Percentiles rank a stretch among this genome's conserved stretches.
Conservation (phyloP, 345 rosid species). For the Eucalyptus sp. region DNA sequence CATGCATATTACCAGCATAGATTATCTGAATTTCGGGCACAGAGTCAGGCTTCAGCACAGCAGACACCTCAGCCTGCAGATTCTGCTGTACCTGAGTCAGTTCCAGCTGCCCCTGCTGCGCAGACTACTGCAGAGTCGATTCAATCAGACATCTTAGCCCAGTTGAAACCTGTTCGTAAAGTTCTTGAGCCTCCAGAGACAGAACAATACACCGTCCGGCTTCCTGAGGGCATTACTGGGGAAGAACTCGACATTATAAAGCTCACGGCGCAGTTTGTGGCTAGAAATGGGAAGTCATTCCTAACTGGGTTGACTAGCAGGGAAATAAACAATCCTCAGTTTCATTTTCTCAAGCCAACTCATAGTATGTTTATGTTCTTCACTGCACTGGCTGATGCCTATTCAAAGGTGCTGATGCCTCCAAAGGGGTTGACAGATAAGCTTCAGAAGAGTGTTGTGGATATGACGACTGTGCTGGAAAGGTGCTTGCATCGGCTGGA, state of each 20-base stretch:
- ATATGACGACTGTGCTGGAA: slow-evolving; percentile 72
- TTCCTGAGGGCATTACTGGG: slow-evolving; percentile 72
- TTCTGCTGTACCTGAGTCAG: slow-evolving; percentile 17
- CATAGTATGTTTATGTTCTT: slow-evolving; percentile 80
- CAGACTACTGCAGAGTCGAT: slow-evolving; percentile 22
- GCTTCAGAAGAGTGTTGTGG: slow-evolving; percentile 38
- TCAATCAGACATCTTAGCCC: slow-evolving; percentile 49
- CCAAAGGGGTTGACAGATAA: slow-evolving; percentile 58
- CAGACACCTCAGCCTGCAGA: slow-evolving; percentile 20
- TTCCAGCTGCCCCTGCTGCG: slow-evolving; percentile 5
- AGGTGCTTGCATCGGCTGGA: slow-evolving; percentile 76
- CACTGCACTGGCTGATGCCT: slow-evolving; percentile 69
- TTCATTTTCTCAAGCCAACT: slow-evolving; percentile 82
- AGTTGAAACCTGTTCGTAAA: slow-evolving; percentile 49
- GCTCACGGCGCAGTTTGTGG: slow-evolving; percentile 84
- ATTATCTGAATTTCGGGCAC: slow-evolving; percentile 54
- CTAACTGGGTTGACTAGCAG: slow-evolving; percentile 58
- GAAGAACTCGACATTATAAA: slow-evolving; percentile 80
- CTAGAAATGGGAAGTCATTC: slow-evolving; percentile 71
- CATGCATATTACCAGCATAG: slow-evolving; percentile 74
- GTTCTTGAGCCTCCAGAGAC: slow-evolving; percentile 67
- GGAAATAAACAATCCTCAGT: slow-evolving; percentile 67
- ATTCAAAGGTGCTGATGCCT: slow-evolving; percentile 76
- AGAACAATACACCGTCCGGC: slow-evolving; percentile 64
- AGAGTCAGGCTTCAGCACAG: slow-evolving; percentile 34